phyloP scores from a whole-genome alignment of 495 filamentous ascomycete genomes.

The Aspergillus hancockii region DNA sequence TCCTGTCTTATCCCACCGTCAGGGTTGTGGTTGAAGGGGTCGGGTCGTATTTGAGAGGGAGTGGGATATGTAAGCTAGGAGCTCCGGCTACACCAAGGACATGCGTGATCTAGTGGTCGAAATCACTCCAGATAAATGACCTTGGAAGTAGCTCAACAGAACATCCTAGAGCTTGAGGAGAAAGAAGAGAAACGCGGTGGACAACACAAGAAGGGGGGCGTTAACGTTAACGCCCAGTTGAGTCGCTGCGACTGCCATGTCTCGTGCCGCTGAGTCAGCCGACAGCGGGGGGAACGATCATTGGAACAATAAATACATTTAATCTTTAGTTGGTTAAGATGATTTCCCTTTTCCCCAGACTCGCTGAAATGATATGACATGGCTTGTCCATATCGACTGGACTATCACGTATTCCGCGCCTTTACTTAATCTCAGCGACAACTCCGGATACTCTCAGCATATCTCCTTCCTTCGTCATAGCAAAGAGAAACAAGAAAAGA shows the following conservation, averaged over 20 bases:
- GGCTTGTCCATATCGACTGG: too few relatives aligned
- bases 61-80: conserved; percentile 22
- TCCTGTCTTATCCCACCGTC: background rate
- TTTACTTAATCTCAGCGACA: background rate
- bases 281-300: background rate
- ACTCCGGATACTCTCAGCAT: background rate
- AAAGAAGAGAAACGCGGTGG: background rate
- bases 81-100: conserved; percentile 51
- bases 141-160: conserved; percentile 15
- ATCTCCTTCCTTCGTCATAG: background rate
- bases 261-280: conserved; percentile 24
- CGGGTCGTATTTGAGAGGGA: background rate
- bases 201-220: conserved; percentile 6
- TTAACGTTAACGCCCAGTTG: too few relatives aligned
- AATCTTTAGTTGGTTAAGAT: background rate
- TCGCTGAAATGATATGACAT: background rate
- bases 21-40: background rate
- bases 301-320: background rate
- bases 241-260: conserved; percentile 1
- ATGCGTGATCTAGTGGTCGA: conserved; percentile 45
- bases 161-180: conserved; percentile 19
- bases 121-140: conserved; percentile 11
- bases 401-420: background rate
- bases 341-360: background rate
- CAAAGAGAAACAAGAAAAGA: background rate